Conservation (phyloP, 106 monocot species). For the Platanthera guangdongensis region DNA sequence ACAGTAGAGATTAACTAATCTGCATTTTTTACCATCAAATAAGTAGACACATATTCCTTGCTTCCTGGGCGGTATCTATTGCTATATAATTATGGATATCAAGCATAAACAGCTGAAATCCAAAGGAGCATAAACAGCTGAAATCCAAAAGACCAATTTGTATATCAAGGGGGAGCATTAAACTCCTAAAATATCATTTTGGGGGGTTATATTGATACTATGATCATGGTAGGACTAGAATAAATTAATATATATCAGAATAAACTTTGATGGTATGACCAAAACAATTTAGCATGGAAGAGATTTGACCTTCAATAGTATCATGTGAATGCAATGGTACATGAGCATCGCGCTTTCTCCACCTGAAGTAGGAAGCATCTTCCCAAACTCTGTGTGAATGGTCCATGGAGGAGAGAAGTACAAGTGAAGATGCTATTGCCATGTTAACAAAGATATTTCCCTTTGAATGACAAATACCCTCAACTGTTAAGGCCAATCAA, state of each 20-base stretch:
- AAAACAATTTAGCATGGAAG: background rate
- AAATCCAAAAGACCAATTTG: background rate
- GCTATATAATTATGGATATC: background rate
- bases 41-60: too few relatives aligned
- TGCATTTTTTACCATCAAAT: too few relatives aligned
- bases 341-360: slow-evolving; percentile 96
- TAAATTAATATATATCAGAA: background rate
- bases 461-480: background rate
- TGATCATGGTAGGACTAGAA: background rate
- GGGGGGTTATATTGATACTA: background rate
- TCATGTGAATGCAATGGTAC: slow-evolving; percentile 87
- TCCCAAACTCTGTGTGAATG: slow-evolving; percentile 65
- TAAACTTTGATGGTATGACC: background rate
- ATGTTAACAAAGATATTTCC: slow-evolving; percentile 13
- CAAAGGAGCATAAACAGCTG: background rate
- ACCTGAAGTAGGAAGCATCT: slow-evolving; percentile 87
- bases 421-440: slow-evolving; percentile 26
- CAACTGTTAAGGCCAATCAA: background rate
- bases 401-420: slow-evolving; percentile 18
- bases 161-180: background rate
- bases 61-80: too few relatives aligned
- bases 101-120: background rate
- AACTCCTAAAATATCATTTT: background rate
- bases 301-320: slow-evolving; percentile 58
- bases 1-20: too few relatives aligned